A percentile compares a stretch with the other conserved stretches of the same genome.
Evolutionary conservation across 2,329 filamentous ascomycete species (phyloP).

Genomic region (Hymenoscyphus salicellus): DNA sequence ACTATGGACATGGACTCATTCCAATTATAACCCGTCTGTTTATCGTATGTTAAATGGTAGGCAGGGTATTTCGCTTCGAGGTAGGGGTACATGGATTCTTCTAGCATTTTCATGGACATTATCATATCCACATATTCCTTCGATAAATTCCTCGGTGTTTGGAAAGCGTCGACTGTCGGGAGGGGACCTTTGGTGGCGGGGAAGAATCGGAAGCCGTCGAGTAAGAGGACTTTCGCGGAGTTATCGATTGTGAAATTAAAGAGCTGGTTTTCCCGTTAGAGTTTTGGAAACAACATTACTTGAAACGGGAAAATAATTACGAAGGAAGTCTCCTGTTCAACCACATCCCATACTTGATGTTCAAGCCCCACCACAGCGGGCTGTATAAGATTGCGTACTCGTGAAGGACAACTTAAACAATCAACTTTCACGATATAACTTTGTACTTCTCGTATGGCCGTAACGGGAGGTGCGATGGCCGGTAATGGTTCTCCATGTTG

Average conservation of each 20-base stretch:
- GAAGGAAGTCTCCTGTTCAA: slow-evolving; percentile 5
- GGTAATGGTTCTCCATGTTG: background rate
- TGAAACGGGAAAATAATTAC: background rate
- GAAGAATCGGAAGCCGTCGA: too few relatives aligned
- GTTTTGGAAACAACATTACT: background rate
- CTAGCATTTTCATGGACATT: too few relatives aligned
- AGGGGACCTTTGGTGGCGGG: too few relatives aligned
- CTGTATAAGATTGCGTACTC: background rate
- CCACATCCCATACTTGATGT: background rate
- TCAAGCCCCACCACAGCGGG: background rate
- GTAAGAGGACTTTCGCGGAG: too few relatives aligned
- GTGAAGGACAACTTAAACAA: background rate
- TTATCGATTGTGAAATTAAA: background rate
- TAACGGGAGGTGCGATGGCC: background rate
- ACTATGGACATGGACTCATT: background rate
- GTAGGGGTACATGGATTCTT: background rate
- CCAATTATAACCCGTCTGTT: background rate
- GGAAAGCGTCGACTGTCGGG: too few relatives aligned
- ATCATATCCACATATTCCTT: too few relatives aligned
- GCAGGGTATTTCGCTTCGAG: background rate
- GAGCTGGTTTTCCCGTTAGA: background rate
- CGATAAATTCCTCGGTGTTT: too few relatives aligned
- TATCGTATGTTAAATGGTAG: background rate
- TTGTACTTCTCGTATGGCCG: background rate
- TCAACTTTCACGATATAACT: background rate